Base-by-base conservation (phyloP, 2,329 filamentous ascomycete genomes). In the Hypoxylon sp. region DNA sequence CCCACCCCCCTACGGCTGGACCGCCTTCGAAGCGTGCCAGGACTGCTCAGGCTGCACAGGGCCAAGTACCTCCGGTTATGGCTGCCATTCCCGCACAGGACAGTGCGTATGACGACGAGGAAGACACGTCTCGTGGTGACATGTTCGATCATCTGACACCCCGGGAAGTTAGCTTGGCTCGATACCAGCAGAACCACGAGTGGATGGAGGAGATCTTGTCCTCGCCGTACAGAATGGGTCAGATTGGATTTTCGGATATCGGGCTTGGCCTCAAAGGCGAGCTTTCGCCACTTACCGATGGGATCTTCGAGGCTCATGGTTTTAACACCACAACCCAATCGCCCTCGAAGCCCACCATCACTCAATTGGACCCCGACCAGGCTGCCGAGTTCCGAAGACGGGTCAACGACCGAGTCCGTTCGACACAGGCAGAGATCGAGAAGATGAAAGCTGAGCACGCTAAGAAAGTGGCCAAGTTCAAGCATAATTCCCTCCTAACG, bases 131-230 rank as follows among this genome's bases (percentile, higher is more conserved):
- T 6, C 85, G 91, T 19, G 93, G 93, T 26, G 95, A 99, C 76
- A 85, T 94, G 75, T 92, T 99, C 72, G 95, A 99, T 74, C 87
- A 93, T 67, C 82, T 97, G 65, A 94, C 93, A 0, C 94, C 94
- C 2, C 87, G 94, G 44, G 95, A 99, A 67, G 91, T 99, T 64
- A 97, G 93, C 70, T 83, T 92, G 63, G 87, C 89, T 67, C 87
- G 95, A 57, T 99, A 97, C 77, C 90, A 90, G 75, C 93, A 97
- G 74, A 96, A 99, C 72, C 94, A 99, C 73, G 93, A 97, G 76
- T 98, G 94, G 95, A 97, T 99, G 92, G 95, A 98, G 74, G 94
- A 99, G 78, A 89, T 99, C 26, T 86, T 98, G 56, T 92, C 91
- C 0, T 98, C 94, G 1, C 93, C 94, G 0, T 97, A 97, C 74